Evolutionary conservation across 805 yeast genomes (phyloP).

Genomic region (Ascoidea rubescens): DNA sequence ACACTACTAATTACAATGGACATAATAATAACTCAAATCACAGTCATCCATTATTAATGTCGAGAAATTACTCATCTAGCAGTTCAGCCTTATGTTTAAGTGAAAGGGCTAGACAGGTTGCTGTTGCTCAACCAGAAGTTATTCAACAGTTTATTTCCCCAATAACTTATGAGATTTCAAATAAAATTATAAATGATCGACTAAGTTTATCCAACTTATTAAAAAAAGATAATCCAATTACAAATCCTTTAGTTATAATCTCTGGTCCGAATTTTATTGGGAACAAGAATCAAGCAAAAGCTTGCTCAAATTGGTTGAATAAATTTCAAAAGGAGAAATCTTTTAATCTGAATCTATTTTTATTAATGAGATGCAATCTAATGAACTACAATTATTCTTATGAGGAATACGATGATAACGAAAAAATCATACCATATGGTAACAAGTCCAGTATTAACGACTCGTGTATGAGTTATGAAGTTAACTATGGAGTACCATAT

Average conservation of each 20-base stretch:
- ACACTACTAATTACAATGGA: too few relatives aligned
- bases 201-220: constrained; percentile 14
- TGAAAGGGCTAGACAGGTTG: constrained; percentile 20
- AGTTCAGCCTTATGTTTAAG: not conserved
- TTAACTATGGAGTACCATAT: constrained; percentile 25
- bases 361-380: constrained; percentile 25
- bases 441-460: constrained; percentile 3
- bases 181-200: constrained; percentile 21
- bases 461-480: constrained; percentile 19
- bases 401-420: constrained; percentile 2
- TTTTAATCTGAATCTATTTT: constrained; percentile 1
- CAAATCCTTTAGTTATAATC: constrained; percentile 20
- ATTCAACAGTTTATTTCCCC: constrained; percentile 27
- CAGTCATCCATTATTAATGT: too few relatives aligned
- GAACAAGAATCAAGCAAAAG: constrained; percentile 20
- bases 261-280: constrained; percentile 25
- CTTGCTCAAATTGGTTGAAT: constrained; percentile 29
- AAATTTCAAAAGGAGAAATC: constrained; percentile 1
- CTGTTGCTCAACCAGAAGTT: constrained; percentile 30
- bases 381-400: constrained; percentile 15
- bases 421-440: not conserved
- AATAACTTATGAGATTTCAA: constrained; percentile 16
- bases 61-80: not conserved
- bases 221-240: not conserved
- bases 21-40: too few relatives aligned